These are phyloP conservation scores for Groenewaldozyma sp. DNA, from an alignment of 1,139 yeast species.

Conservation along the genomic window DNA sequence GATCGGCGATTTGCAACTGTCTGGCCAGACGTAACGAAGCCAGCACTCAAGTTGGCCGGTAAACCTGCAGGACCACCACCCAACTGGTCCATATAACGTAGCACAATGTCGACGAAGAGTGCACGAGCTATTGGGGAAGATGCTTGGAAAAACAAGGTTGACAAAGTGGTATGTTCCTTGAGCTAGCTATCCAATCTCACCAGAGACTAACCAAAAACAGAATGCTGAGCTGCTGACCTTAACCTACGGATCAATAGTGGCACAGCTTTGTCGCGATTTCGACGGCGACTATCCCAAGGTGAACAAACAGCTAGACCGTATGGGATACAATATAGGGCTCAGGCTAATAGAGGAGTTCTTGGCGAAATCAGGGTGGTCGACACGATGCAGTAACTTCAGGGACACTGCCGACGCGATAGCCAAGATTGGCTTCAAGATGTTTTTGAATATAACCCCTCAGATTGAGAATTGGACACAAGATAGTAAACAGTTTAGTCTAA, in stretches of 20 bases:
- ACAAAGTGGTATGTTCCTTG: constrained; percentile 54
- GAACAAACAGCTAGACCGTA: constrained; percentile 71
- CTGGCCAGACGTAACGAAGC: no score
- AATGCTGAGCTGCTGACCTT: constrained; percentile 87
- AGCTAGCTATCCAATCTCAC: background rate
- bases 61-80: no score
- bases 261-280: constrained; percentile 84
- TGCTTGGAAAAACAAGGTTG: constrained; percentile 82
- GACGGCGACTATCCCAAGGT: constrained; percentile 68
- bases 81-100: no score
- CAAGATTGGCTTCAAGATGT: constrained; percentile 84
- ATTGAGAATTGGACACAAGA: constrained; percentile 73
- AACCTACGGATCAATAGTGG: constrained; percentile 89
- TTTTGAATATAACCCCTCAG: constrained; percentile 70
- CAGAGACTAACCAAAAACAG: constrained; percentile 22
- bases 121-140: constrained; percentile 68
- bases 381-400: constrained; percentile 67
- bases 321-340: constrained; percentile 95
- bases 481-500: constrained; percentile 61
- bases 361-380: constrained; percentile 66
- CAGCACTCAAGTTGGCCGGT: no score
- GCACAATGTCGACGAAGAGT: constrained; percentile 40
- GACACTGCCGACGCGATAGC: constrained; percentile 85
- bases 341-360: constrained; percentile 87
- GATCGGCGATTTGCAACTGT: no score